Evolutionary conservation across 2,329 filamentous ascomycete species (phyloP), one percentile per base, ranked within the genome.

Genomic region (Emergomyces pasteurianus): DNA sequence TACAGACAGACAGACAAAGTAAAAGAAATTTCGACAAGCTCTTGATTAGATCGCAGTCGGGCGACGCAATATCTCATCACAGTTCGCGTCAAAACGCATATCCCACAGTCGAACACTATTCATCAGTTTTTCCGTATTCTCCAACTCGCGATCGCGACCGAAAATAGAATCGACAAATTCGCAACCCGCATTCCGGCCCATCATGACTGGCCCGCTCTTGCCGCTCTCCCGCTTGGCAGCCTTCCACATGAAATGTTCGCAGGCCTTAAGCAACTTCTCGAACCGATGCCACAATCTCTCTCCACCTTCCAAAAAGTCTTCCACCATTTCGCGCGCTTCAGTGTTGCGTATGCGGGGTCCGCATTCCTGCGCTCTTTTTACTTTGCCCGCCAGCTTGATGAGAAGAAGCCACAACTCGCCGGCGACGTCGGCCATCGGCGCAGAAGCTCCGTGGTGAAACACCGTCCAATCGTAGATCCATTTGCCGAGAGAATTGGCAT

Each of bases 401-500:
- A 97, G 83, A 56, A 96, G 82, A 28, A 97, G 83, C 94, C 94
- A 99, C 60, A 99, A 81, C 70, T 97, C 92, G 67, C 92, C 94
- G 2, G 94, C 92, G 75, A 95, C 86, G 66, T 96, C 91, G 59
- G 91, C 85, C 70, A 96, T 89, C 58, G 91, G 89, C 12, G 88
- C 90, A 47, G 84, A 83, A 16, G 90, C 84, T 43, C 90, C 90
- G 67, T 95, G 86, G 73, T 88, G 86, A 78, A 90, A 96, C 65
- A 96, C 90, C 21, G 94, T 96, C 94, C 94, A 99, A 81, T 97
- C 94, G 76, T 96, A 99, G 71, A 99, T 95, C 94, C 94, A 99
- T 78, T 96, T 96, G 70, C 94, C 94, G 36, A 99, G 82, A 31
- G 90, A 96, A 81, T 97, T 96, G 71, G 92, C 90, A 72, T 97